A percentile compares a stretch with the other conserved stretches of the same genome.
Evolutionary conservation across 2,329 filamentous ascomycete species (phyloP).

Genomic region (Cladophialophora immunda): DNA sequence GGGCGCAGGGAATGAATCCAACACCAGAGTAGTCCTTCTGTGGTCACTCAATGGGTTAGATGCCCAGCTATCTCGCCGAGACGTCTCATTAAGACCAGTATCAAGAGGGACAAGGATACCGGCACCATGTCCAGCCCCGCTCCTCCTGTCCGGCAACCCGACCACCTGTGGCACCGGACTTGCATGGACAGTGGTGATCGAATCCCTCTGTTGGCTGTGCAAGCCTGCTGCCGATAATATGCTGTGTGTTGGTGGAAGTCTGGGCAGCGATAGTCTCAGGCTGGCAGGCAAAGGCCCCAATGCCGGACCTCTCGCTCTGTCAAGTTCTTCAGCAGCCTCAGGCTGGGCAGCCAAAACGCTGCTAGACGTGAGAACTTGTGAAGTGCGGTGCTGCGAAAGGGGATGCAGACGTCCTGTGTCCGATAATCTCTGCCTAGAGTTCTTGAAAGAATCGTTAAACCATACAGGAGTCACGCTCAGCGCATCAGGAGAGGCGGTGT

Average conservation of each 20-base stretch:
- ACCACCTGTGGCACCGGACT: conserved; percentile 9
- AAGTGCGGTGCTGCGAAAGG: conserved; percentile 42
- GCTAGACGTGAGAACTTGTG: conserved; percentile 4
- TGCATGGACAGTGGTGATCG: conserved; percentile 39
- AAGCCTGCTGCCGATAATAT: conserved; percentile 4
- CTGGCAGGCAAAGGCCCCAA: background rate
- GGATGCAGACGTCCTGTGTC: conserved; percentile 20
- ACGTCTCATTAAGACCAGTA: conserved; percentile 47
- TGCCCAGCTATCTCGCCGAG: conserved; percentile 50
- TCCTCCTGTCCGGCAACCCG: conserved; percentile 51
- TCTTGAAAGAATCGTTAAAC: conserved; percentile 30
- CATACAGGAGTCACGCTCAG: conserved; percentile 30
- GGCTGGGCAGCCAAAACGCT: background rate
- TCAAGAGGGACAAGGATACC: conserved; percentile 50
- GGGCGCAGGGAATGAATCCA: conserved; percentile 38
- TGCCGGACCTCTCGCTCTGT: background rate
- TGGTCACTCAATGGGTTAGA: conserved; percentile 49
- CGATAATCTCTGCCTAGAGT: conserved; percentile 25
- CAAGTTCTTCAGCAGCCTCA: background rate
- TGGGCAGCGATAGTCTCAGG: background rate
- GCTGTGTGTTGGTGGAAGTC: background rate
- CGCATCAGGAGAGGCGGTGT: background rate
- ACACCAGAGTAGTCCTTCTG: conserved; percentile 47
- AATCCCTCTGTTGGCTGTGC: conserved; percentile 3
- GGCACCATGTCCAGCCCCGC: conserved; percentile 53